Percentiles rank a stretch among this genome's conserved stretches.
Evolutionary conservation across 2,329 filamentous ascomycete genomes (phyloP).

Genomic region (Ceratocystiopsis minuta): DNA sequence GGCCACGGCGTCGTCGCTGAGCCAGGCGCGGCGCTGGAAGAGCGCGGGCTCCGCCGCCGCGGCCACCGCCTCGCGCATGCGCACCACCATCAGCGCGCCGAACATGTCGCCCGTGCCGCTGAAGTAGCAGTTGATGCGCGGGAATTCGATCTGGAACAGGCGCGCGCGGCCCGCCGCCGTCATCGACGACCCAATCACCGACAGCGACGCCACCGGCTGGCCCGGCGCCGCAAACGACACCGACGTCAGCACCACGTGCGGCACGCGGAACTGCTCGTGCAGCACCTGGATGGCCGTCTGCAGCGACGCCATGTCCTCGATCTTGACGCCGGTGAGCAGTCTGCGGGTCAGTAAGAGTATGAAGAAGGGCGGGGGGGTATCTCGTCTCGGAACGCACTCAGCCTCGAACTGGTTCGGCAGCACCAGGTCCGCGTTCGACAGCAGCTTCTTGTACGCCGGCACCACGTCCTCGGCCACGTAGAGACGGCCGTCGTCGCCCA

Average conservation of each 20-base stretch:
- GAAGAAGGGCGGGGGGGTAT: no score
- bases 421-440: slow-evolving; percentile 74
- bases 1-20: slow-evolving; percentile 52
- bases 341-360: slow-evolving; percentile 23
- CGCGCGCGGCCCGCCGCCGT: slow-evolving; percentile 46
- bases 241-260: slow-evolving; percentile 86
- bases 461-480: slow-evolving; percentile 89
- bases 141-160: slow-evolving; percentile 78
- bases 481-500: slow-evolving; percentile 85
- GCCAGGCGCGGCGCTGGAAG: slow-evolving; percentile 43
- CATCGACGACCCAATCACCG: slow-evolving; percentile 62
- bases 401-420: slow-evolving; percentile 95
- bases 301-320: slow-evolving; percentile 56
- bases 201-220: slow-evolving; percentile 35
- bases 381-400: slow-evolving; percentile 39
- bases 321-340: slow-evolving; percentile 68
- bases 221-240: slow-evolving; percentile 47
- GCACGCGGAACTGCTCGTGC: slow-evolving; percentile 58
- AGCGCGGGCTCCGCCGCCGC: slow-evolving; percentile 17
- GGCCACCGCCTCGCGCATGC: slow-evolving; percentile 66
- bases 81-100: slow-evolving; percentile 71
- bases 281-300: slow-evolving; percentile 57
- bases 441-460: slow-evolving; percentile 67
- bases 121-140: slow-evolving; percentile 82
- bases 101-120: slow-evolving; percentile 98